Percentiles rank a stretch among this genome's conserved stretches.
Evolutionary conservation across 306 rosid genomes (phyloP).

Genomic region (Corylus avellana): DNA sequence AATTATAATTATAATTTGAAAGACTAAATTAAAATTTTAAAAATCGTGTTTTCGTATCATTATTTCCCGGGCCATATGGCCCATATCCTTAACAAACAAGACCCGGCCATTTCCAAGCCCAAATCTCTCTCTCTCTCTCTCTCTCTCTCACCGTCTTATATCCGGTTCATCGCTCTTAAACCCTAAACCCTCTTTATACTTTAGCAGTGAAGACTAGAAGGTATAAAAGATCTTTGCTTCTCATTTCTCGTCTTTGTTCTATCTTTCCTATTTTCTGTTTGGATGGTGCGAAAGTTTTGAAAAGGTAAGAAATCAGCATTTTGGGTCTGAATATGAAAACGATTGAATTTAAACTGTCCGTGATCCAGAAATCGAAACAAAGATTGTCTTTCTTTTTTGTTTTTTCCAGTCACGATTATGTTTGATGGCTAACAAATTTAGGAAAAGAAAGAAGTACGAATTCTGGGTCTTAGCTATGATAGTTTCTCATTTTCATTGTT

Average conservation of each 20-base stretch:
- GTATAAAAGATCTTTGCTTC: neutral
- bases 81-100: neutral
- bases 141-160: neutral
- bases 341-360: neutral
- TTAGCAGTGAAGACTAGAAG: slow-evolving; percentile 2
- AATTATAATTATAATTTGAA: no score
- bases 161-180: neutral
- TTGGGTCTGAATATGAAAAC: neutral
- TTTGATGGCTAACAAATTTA: neutral
- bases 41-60: no score
- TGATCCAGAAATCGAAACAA: neutral
- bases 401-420: neutral
- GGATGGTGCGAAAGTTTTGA: neutral
- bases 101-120: neutral
- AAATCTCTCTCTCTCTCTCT: neutral
- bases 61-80: neutral
- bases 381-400: neutral
- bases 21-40: no score
- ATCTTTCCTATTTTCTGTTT: neutral
- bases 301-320: neutral
- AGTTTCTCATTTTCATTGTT: neutral
- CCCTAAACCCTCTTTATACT: neutral
- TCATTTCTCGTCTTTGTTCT: neutral
- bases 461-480: neutral
- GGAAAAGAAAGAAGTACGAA: neutral